Evolutionary conservation across 768 basidiomycete species (phyloP).

Genomic region (Lepiota subincarnata): DNA sequence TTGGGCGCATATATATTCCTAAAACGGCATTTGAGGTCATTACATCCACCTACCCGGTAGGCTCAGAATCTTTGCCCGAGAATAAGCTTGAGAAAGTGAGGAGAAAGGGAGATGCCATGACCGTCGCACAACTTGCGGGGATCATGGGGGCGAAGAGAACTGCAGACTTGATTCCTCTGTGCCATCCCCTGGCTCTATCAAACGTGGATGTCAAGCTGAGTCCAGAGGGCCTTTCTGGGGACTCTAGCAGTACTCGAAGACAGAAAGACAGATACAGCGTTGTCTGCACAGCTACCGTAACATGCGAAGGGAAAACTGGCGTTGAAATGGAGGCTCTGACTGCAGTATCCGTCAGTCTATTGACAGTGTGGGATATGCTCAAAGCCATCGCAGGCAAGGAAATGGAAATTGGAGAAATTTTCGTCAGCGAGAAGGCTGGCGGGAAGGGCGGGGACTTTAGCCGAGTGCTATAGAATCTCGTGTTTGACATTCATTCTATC

Average conservation of each 20-base stretch:
- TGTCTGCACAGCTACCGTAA: slow-evolving; percentile 61
- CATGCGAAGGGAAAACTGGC: slow-evolving; percentile 77
- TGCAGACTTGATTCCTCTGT: slow-evolving; percentile 78
- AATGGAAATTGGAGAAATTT: slow-evolving; percentile 72
- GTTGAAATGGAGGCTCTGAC: slow-evolving; percentile 94
- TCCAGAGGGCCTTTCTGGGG: slow-evolving; percentile 31
- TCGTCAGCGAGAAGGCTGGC: slow-evolving; percentile 65
- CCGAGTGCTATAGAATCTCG: slow-evolving; percentile 6
- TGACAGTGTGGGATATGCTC: slow-evolving; percentile 93
- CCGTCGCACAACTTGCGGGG: slow-evolving; percentile 78
- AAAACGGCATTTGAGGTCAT: slow-evolving; percentile 61
- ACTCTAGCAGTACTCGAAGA: slow-evolving; percentile 1
- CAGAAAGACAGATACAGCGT: slow-evolving; percentile 41
- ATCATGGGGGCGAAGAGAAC: slow-evolving; percentile 89
- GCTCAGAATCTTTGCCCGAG: slow-evolving; percentile 12
- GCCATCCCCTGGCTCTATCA: slow-evolving; percentile 76
- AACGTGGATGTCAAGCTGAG: slow-evolving; percentile 62
- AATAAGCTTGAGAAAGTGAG: slow-evolving; percentile 45
- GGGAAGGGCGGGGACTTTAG: slow-evolving; percentile 72
- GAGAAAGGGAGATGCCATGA: slow-evolving; percentile 66
- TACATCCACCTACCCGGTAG: slow-evolving; percentile 33
- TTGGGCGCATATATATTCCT: slow-evolving; percentile 68
- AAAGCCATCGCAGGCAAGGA: slow-evolving; percentile 87
- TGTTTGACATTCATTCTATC: no score
- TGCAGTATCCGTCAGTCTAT: slow-evolving; percentile 70